These are phyloP conservation scores for Thalia dealbata DNA, from an alignment of 176 grass and related monocot genomes.

Conservation along the genomic window DNA sequence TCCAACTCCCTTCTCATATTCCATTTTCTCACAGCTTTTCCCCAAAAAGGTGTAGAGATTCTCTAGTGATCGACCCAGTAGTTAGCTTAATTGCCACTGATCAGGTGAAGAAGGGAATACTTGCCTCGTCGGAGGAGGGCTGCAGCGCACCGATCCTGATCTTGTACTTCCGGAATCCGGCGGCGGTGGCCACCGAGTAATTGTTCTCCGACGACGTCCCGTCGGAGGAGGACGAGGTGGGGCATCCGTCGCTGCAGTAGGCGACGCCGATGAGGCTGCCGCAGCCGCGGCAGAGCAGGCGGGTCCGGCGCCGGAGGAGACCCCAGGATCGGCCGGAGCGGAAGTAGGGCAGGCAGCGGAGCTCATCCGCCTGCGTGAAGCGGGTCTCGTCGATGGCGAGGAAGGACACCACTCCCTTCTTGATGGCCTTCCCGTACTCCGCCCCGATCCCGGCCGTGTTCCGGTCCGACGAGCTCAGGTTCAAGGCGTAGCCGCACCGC, in stretches of 20 bases:
- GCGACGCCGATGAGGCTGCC: constrained; percentile 35
- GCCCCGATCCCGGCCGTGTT: constrained; percentile 53
- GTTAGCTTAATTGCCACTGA: neutral
- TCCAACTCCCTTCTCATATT: no score
- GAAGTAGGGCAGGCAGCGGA: constrained; percentile 54
- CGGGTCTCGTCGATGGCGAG: constrained; percentile 52
- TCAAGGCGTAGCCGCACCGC: constrained; percentile 59
- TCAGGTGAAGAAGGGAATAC: constrained; percentile 11
- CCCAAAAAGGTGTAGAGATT: no score
- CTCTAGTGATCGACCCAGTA: neutral
- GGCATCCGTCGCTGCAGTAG: constrained; percentile 8
- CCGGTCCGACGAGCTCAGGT: constrained; percentile 54
- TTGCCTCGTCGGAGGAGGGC: constrained; percentile 38
- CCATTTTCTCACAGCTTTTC: no score
- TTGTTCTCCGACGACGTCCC: neutral
- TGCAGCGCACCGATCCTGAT: constrained; percentile 68
- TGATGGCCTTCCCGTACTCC: constrained; percentile 60
- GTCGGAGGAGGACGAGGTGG: neutral
- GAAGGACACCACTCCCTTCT: constrained; percentile 61
- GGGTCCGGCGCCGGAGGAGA: constrained; percentile 36
- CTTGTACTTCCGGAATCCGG: constrained; percentile 25
- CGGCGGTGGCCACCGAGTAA: neutral
- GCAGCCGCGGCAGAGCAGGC: constrained; percentile 60
- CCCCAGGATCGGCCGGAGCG: constrained; percentile 38
- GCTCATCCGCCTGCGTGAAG: constrained; percentile 52